Percentiles rank a stretch among this genome's conserved stretches.
Conservation (phyloP, 306 rosid species). For the Abrus precatorius region DNA sequence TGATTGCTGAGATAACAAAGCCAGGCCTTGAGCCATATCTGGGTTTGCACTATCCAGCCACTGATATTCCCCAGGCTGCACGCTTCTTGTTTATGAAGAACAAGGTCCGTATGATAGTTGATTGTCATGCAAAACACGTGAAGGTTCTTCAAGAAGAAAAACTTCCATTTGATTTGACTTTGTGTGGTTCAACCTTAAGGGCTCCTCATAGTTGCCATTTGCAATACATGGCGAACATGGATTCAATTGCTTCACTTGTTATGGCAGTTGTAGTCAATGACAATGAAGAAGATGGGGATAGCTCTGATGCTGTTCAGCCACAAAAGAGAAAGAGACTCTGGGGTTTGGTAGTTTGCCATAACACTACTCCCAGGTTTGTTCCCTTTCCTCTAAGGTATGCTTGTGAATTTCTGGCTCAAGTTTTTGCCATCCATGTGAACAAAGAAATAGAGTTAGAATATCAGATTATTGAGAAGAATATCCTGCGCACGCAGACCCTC, state of each 20-base stretch:
- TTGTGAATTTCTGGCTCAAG: slow-evolving; percentile 96
- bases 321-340: slow-evolving; percentile 90
- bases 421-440: slow-evolving; percentile 94
- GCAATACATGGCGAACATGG: slow-evolving; percentile 90
- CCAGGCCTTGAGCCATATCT: slow-evolving; percentile 88
- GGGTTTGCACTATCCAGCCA: slow-evolving; percentile 96
- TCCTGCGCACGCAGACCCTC: slow-evolving; percentile 91
- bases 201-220: slow-evolving; percentile 94
- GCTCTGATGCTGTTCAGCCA: slow-evolving; percentile 66
- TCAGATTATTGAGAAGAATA: slow-evolving; percentile 88
- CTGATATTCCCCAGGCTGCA: slow-evolving; percentile 95
- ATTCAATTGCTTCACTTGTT: slow-evolving; percentile 89
- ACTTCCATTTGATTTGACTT: slow-evolving; percentile 75
- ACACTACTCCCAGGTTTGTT: slow-evolving; percentile 88
- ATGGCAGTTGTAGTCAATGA: slow-evolving; percentile 95
- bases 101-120: slow-evolving; percentile 94
- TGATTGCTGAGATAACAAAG: slow-evolving; percentile 82
- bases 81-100: slow-evolving; percentile 91
- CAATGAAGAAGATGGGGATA: slow-evolving; percentile 78
- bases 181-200: slow-evolving; percentile 94
- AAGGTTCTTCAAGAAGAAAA: slow-evolving; percentile 88
- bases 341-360: slow-evolving; percentile 98
- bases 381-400: slow-evolving; percentile 99
- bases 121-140: slow-evolving; percentile 83
- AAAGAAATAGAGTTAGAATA: slow-evolving; percentile 86